These are phyloP conservation scores for Sporopachydermia quercuum DNA, from an alignment of 805 yeast genomes.

Conservation along the genomic window DNA sequence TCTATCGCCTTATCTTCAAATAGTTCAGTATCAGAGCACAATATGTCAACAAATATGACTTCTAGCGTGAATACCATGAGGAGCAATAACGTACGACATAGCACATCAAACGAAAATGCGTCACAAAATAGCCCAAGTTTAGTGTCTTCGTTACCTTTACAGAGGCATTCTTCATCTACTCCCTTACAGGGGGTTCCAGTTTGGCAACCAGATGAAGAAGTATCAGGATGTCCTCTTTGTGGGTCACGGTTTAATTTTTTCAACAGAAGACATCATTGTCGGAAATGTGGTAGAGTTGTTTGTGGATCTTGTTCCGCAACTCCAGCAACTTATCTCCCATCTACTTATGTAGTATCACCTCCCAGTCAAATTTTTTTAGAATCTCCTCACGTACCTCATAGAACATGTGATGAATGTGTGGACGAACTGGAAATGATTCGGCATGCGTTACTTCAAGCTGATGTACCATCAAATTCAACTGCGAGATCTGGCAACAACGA, in stretches of 20 bases:
- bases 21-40: too few species aligned
- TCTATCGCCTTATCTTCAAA: too few species aligned
- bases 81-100: too few species aligned
- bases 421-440: slow-evolving; percentile 41
- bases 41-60: too few species aligned
- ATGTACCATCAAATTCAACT: not conserved
- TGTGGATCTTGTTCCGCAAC: slow-evolving; percentile 55
- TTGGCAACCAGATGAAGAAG: slow-evolving; percentile 64
- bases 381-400: slow-evolving; percentile 39
- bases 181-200: slow-evolving; percentile 20
- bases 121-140: too few species aligned
- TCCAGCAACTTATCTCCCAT: slow-evolving; percentile 38
- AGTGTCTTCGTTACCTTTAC: too few species aligned
- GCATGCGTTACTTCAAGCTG: slow-evolving; percentile 19
- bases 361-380: slow-evolving; percentile 34
- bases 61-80: too few species aligned
- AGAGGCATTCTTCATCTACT: too few species aligned
- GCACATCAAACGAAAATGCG: too few species aligned
- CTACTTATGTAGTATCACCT: slow-evolving; percentile 41
- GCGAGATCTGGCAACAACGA: not conserved
- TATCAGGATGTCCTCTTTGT: slow-evolving; percentile 1
- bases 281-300: slow-evolving; percentile 60
- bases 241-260: not conserved
- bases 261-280: slow-evolving; percentile 5
- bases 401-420: slow-evolving; percentile 65